Evolutionary conservation across 305 asterid species (phyloP), one percentile per base, ranked within the genome.

Genomic region (Fraxinus albicans): DNA sequence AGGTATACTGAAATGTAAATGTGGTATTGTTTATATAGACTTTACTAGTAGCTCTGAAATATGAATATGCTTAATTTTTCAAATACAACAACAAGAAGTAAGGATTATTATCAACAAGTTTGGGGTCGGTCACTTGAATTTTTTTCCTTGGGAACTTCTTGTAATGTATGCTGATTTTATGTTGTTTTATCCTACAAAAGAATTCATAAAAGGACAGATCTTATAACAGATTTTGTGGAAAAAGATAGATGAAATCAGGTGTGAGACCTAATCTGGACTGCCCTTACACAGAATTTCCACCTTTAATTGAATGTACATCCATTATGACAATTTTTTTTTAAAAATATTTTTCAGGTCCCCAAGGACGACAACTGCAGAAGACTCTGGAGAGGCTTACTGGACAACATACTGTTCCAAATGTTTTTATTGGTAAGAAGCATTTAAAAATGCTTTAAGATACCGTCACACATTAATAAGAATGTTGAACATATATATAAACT

Each of bases 391-490:
- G 91, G 86, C 89, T 93, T 73, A 92, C 97, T 15, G 94, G 96
- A 79, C 97, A 93, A 50, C 87, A 85, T 83, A 93, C 97, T 0
- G 97, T 93, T 70, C 97, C 97, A 25, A 93, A 93, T 87, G 94
- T 93, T 65, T 93, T 93, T 83, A 87, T 93, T 84, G 97, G 97
- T 93, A 86, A 80, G 89, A 84, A 79, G 47, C 55, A 25, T 76
- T 82, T 42, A 3, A 78, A 34, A 79, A 65, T 50, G 82, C 27
- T 13, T n/a, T 31, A 15, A 25, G 35, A 69, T 58, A 69, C 36
- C 21, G 8, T 42, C 50, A 55, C 47, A 27, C 9, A 65, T n/a
- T 36, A 74, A 47, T 55, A 69, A 27, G 78, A 25, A 34, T 60
- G 60, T 77, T 86, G 73, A 9, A 53, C 0, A 53, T 53, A 53